These are phyloP conservation scores for Thelephora ganbajun DNA, from an alignment of 768 basidiomycete species.

Conservation along the genomic window DNA sequence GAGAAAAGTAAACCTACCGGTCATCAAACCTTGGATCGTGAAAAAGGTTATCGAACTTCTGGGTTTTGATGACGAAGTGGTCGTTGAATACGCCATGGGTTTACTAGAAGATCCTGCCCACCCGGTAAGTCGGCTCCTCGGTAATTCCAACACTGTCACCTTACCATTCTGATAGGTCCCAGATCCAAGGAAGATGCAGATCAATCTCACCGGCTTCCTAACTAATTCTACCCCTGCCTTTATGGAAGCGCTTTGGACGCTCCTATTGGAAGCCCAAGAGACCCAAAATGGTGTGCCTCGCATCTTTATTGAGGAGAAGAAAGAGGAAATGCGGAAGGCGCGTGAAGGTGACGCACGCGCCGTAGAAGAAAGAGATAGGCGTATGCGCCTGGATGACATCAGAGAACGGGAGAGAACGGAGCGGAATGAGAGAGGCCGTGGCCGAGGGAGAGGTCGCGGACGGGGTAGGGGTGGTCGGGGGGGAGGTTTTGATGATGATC, in stretches of 20 bases:
- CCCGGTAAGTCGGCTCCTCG: slow-evolving; percentile 38
- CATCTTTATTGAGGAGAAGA: slow-evolving; percentile 85
- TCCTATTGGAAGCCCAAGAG: slow-evolving; percentile 87
- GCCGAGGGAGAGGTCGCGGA: slow-evolving; percentile 47
- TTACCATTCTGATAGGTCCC: slow-evolving; percentile 39
- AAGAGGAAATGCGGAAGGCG: slow-evolving; percentile 73
- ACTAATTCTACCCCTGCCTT: slow-evolving; percentile 76
- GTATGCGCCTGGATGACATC: slow-evolving; percentile 55
- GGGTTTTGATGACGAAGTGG: slow-evolving; percentile 93
- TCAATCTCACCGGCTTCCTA: slow-evolving; percentile 86
- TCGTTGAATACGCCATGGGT: slow-evolving; percentile 93
- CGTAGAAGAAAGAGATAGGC: slow-evolving; percentile 58
- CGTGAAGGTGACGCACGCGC: slow-evolving; percentile 48
- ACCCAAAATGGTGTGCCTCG: slow-evolving; percentile 82
- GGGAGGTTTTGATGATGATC: slow-evolving; percentile 31
- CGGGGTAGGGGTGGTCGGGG: slow-evolving; percentile 31
- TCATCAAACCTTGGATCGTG: slow-evolving; percentile 91
- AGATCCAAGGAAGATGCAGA: slow-evolving; percentile 93
- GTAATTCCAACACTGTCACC: neutral
- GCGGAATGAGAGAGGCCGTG: slow-evolving; percentile 32
- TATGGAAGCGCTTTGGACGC: slow-evolving; percentile 79
- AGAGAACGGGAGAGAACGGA: slow-evolving; percentile 41
- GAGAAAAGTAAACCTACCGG: slow-evolving; percentile 85
- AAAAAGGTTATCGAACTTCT: slow-evolving; percentile 85
- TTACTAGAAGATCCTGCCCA: slow-evolving; percentile 76